Base-by-base conservation (phyloP, 208 protist genomes). In the Wallacemonas sp. region DNA sequence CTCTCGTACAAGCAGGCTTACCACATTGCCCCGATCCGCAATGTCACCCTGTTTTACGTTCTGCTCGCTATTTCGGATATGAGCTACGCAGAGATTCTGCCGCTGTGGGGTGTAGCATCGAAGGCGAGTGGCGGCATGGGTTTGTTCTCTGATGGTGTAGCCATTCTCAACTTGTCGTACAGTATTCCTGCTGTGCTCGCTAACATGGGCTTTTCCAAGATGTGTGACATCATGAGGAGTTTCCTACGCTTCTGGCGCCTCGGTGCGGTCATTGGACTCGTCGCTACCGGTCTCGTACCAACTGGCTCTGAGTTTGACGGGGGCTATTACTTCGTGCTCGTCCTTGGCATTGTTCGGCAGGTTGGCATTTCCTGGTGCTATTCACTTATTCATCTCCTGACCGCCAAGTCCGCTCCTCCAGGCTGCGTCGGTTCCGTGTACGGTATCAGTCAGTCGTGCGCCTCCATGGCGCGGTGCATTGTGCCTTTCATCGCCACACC, bases 61-160 rank as follows among this genome's bases (percentile, higher is more conserved):
- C 30, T 85, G 0, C 17, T 92, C 1, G 32, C 58, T 30, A 73
- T 46, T 2, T 62, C 79, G 0, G 85, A 92, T 57, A 83, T 86
- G 71, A 55, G 68, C n/a, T 84, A 69, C 39, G 63, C 39, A n/a
- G 78, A 87, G 52, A 62, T 81, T 37, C 26, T 91, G 17, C 84
- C 84, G n/a, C 66, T 91, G 34, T 91, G 84, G 84, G 66, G 62
- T 15, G 82, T 85, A 39, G 84, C 80, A 8, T 50, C 64, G 1
- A 17, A 53, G 17, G 33, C 24, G 13, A 69, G 65, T 17, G 80
- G 80, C 6, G 84, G 80, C 8, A 68, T 87, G 24, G 63, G 48
- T 13, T 41, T 91, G 33, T 74, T 48, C 5, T 74, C 73, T 15
- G 53, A 63, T 50, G 45, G 59, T 8, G 67, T 87, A 15, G 80